Conservation (phyloP, 371 early-diverging fungal genomes). For the Apophysomyces sp. region DNA sequence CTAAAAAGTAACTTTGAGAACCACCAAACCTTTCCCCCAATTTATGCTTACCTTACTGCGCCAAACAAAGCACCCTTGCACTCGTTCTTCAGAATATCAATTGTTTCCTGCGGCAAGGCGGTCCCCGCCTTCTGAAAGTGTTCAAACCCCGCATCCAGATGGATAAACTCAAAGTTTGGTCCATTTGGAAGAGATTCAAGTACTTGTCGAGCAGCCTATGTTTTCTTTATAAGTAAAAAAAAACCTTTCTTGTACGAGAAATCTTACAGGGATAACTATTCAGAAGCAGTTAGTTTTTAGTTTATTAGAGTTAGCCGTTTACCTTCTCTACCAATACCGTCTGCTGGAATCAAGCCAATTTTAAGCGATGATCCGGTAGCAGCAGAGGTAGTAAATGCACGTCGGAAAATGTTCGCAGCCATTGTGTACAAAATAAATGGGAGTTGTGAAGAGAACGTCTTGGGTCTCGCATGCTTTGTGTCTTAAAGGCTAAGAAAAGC, state of each 20-base stretch:
- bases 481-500: constrained; percentile 2
- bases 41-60: constrained; percentile 76
- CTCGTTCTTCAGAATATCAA: constrained; percentile 71
- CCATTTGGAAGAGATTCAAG: constrained; percentile 70
- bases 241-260: neutral
- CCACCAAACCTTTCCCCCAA: neutral
- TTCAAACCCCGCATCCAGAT: constrained; percentile 93
- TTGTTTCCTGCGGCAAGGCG: constrained; percentile 86
- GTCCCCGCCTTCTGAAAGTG: constrained; percentile 89
- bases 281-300: neutral
- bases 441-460: neutral
- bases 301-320: neutral
- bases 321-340: constrained; percentile 94
- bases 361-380: constrained; percentile 58
- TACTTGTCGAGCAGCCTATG: constrained; percentile 85
- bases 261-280: constrained; percentile 21
- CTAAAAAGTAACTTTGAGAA: constrained; percentile 31
- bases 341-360: constrained; percentile 92
- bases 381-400: constrained; percentile 50
- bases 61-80: constrained; percentile 96
- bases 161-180: constrained; percentile 72
- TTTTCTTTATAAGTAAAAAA: neutral
- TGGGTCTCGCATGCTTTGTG: neutral
- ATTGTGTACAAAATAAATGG: constrained; percentile 11
- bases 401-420: constrained; percentile 51